These are phyloP conservation scores for Clavulina sp. DNA, from an alignment of 768 basidiomycete species.

Conservation along the genomic window DNA sequence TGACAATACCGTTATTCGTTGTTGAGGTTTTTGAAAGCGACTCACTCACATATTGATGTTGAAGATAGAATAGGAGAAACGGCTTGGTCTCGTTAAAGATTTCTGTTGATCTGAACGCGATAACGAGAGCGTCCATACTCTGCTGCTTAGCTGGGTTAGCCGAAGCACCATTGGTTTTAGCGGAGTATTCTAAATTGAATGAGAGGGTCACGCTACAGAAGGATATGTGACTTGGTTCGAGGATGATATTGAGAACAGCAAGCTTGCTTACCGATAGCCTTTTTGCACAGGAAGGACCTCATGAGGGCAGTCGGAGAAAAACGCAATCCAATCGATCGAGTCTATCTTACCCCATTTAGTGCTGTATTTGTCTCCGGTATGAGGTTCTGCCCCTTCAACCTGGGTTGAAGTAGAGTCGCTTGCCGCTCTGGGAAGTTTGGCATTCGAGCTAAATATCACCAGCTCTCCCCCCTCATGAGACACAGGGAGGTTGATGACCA, in stretches of 20 bases:
- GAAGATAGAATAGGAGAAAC: background rate
- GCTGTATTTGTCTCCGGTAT: too few relatives aligned
- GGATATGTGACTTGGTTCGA: background rate
- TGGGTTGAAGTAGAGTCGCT: too few relatives aligned
- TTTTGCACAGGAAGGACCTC: constrained; percentile 27
- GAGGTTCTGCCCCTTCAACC: too few relatives aligned
- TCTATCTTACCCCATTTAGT: background rate
- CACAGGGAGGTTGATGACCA: too few relatives aligned
- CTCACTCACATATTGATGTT: background rate
- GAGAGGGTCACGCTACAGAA: background rate
- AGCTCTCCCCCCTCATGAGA: too few relatives aligned
- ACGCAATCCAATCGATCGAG: constrained; percentile 23
- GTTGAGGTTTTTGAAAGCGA: too few relatives aligned
- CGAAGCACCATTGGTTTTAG: background rate
- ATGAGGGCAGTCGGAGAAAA: constrained; percentile 30
- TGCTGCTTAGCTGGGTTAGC: background rate
- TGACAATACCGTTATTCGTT: too few relatives aligned
- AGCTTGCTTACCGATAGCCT: constrained; percentile 19
- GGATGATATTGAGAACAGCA: background rate
- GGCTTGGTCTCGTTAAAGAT: background rate
- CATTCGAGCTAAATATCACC: too few relatives aligned
- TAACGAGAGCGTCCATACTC: background rate
- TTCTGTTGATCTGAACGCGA: too few relatives aligned
- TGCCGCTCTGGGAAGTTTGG: too few relatives aligned
- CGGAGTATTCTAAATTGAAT: background rate